phyloP scores from a whole-genome alignment of 257 asterid genomes.

The Solanum clarkiae region DNA sequence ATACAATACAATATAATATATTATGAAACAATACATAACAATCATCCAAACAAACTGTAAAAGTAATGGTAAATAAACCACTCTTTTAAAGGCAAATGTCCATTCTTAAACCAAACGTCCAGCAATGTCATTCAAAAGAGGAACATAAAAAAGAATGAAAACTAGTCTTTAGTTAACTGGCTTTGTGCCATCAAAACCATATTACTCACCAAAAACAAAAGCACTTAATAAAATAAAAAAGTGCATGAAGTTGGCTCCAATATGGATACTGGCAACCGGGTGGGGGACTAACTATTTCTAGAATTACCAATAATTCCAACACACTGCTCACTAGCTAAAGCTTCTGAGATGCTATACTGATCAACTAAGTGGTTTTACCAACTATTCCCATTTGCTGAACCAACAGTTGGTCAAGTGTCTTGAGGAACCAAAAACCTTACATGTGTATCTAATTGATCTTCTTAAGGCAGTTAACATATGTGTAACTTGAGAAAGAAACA shows the following conservation, averaged over 20 bases:
- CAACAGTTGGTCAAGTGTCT: background rate
- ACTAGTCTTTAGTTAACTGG: background rate
- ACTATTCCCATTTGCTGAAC: background rate
- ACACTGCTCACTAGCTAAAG: background rate
- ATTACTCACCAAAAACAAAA: background rate
- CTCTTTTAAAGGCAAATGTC: background rate
- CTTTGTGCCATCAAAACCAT: background rate
- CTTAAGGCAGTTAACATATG: constrained; percentile 59
- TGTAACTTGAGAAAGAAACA: constrained; percentile 72
- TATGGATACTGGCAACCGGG: background rate
- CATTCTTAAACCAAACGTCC: background rate
- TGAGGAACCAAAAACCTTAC: background rate
- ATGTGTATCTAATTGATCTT: constrained; percentile 21
- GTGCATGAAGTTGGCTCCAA: background rate
- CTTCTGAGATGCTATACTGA: background rate
- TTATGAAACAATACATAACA: too few species aligned
- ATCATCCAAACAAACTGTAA: too few species aligned
- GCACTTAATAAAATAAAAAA: background rate
- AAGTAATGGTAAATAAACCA: background rate
- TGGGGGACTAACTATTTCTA: background rate
- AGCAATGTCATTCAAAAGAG: background rate
- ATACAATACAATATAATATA: too few species aligned
- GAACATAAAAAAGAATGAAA: background rate
- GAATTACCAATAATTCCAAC: background rate
- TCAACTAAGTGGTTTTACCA: background rate